Percentiles rank a stretch among this genome's conserved stretches.
Conservation (phyloP, 441 rosid species). For the Gossypium schwendimanii region DNA sequence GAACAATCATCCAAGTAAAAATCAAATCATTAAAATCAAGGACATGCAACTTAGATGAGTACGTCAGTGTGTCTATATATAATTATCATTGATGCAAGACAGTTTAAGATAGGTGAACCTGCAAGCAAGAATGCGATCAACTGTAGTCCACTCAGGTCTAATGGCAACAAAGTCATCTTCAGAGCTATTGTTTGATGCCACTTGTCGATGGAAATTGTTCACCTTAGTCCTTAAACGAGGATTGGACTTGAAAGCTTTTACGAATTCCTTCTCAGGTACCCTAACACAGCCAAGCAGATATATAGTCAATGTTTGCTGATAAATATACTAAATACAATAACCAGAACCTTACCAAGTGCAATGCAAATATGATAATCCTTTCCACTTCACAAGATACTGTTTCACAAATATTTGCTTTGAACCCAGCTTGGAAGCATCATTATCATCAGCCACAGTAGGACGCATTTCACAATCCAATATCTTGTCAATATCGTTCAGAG, state of each 20-base stretch:
- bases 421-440: conserved; percentile 57
- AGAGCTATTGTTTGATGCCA: conserved; percentile 49
- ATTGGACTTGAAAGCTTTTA: conserved; percentile 85
- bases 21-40: background rate
- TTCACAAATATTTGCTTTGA: conserved; percentile 78
- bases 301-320: background rate
- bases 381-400: conserved; percentile 99
- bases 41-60: background rate
- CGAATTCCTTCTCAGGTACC: conserved; percentile 93
- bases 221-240: conserved; percentile 88
- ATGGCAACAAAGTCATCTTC: conserved; percentile 90
- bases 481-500: conserved; percentile 88
- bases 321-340: background rate
- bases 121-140: conserved; percentile 91
- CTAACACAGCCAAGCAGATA: conserved; percentile 30
- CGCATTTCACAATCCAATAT: conserved; percentile 91
- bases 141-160: conserved; percentile 97
- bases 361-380: conserved; percentile 93
- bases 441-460: conserved; percentile 72
- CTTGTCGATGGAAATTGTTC: conserved; percentile 84
- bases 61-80: background rate
- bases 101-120: conserved; percentile 44
- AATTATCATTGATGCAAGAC: background rate
- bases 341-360: conserved; percentile 70
- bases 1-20: background rate